Evolutionary conservation across 1,139 yeast genomes (phyloP).

Genomic region (Debaryomyces coudertii): DNA sequence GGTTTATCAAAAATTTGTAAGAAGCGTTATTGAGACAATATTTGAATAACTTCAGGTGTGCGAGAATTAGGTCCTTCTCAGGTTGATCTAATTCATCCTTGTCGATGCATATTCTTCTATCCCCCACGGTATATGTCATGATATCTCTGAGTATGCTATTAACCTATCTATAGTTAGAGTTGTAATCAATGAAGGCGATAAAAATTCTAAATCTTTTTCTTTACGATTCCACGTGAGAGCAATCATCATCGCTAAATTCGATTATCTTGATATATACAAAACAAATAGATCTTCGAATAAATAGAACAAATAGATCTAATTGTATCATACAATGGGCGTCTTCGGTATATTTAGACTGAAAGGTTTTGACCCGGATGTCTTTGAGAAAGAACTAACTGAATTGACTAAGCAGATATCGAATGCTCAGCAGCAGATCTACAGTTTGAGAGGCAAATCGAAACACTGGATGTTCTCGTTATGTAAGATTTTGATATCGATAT

Average conservation of each 20-base stretch:
- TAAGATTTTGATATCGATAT: conserved; percentile 34
- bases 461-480: conserved; percentile 18
- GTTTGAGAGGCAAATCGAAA: conserved; percentile 22
- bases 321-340: conserved; percentile 25
- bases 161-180: background rate
- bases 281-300: background rate
- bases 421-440: conserved; percentile 36
- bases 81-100: conserved; percentile 21
- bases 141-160: background rate
- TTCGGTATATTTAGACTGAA: conserved; percentile 36
- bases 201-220: background rate
- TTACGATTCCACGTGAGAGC: conserved; percentile 7
- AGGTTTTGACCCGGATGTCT: conserved; percentile 52
- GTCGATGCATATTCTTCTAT: conserved; percentile 29
- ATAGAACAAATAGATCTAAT: background rate
- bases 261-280: background rate
- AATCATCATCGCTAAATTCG: conserved; percentile 3
- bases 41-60: conserved; percentile 35
- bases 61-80: conserved; percentile 30
- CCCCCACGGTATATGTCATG: conserved; percentile 44
- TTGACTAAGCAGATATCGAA: conserved; percentile 42
- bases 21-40: conserved; percentile 39
- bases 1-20: conserved; percentile 29
- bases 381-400: conserved; percentile 53
- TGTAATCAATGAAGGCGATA: background rate